Conservation (phyloP, 768 basidiomycete species). For the Clitopilus hobsonii region DNA sequence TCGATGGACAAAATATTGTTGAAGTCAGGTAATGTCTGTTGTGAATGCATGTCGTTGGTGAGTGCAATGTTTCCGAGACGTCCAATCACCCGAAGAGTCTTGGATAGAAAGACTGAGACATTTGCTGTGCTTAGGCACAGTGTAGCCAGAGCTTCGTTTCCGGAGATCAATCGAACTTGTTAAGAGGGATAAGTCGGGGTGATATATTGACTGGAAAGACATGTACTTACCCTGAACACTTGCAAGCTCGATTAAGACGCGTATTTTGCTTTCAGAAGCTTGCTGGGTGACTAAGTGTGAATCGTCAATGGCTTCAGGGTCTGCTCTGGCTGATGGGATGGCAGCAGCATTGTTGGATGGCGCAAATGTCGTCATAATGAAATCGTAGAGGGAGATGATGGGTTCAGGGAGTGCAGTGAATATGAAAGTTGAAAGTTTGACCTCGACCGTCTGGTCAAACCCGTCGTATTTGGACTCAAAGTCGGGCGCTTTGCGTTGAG, state of each 20-base stretch:
- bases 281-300: no score
- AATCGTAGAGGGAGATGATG: conserved; percentile 88
- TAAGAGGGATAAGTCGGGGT: no score
- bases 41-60: conserved; percentile 60
- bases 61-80: conserved; percentile 81
- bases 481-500: conserved; percentile 83
- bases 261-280: conserved; percentile 61
- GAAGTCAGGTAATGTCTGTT: conserved; percentile 59
- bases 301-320: no score
- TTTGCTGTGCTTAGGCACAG: conserved; percentile 88
- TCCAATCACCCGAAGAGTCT: conserved; percentile 74
- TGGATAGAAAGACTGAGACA: conserved; percentile 70
- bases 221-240: conserved; percentile 75
- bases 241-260: conserved; percentile 78
- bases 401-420: conserved; percentile 89
- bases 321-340: not conserved
- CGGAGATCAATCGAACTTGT: conserved; percentile 75
- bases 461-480: conserved; percentile 75
- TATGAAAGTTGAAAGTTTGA: conserved; percentile 86
- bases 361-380: conserved; percentile 96
- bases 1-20: conserved; percentile 89
- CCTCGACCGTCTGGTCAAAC: conserved; percentile 83
- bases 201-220: no score
- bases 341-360: conserved; percentile 22
- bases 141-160: conserved; percentile 68